Evolutionary conservation across 176 grass and related monocot species (phyloP).

Genomic region (Rhipidocladum racemiflorum): DNA sequence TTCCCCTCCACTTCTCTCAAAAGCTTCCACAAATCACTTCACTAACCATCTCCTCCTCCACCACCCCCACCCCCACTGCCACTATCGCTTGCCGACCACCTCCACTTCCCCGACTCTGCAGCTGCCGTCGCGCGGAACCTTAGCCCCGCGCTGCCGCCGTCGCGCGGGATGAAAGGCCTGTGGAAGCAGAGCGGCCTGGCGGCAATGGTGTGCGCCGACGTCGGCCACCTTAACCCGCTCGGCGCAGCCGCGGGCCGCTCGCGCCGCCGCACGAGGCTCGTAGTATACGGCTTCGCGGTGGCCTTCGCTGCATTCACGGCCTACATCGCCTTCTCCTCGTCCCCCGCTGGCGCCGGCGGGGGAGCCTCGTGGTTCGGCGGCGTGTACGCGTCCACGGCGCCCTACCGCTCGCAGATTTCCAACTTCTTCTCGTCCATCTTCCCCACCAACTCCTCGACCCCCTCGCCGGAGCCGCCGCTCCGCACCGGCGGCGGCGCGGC

Average conservation of each 20-base stretch:
- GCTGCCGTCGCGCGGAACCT: background rate
- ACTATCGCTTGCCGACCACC: background rate
- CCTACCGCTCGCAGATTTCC: constrained; percentile 76
- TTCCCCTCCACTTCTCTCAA: background rate
- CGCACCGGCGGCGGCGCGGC: background rate
- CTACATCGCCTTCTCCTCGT: constrained; percentile 49
- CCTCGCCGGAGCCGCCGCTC: background rate
- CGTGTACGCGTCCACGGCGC: constrained; percentile 60
- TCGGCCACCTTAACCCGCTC: constrained; percentile 4
- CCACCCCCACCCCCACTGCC: background rate
- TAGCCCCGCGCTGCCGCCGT: background rate
- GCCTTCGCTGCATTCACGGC: constrained; percentile 70
- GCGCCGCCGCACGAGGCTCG: constrained; percentile 42
- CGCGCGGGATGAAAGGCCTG: constrained; percentile 37
- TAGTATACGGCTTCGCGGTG: constrained; percentile 44
- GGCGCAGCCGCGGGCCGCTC: background rate
- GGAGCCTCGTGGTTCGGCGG: constrained; percentile 61
- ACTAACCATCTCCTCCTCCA: background rate
- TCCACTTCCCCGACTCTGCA: background rate
- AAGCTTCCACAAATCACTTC: constrained; percentile 15
- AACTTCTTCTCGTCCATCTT: constrained; percentile 60
- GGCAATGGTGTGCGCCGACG: constrained; percentile 18
- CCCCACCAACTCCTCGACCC: constrained; percentile 39
- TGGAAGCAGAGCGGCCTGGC: constrained; percentile 54
- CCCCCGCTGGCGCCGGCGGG: background rate